phyloP scores from a whole-genome alignment of 2,329 filamentous ascomycete species.

The Penicillium sp. region DNA sequence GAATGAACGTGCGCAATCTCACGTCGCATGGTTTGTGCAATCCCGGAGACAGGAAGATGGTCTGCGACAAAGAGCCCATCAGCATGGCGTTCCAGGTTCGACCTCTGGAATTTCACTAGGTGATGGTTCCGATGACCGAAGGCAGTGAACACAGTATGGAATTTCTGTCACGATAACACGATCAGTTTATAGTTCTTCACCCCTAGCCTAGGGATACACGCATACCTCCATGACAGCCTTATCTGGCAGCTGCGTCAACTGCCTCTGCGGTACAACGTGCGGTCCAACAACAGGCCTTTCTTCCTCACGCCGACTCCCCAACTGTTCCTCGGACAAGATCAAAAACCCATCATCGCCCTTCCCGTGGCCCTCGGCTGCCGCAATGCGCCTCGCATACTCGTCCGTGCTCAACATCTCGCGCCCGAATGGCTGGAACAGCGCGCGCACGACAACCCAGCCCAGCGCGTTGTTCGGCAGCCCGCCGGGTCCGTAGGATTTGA shows the following conservation, averaged over 20 bases:
- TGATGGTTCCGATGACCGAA: conserved; percentile 28
- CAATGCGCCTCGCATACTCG: conserved; percentile 25
- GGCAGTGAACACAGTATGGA: conserved; percentile 20
- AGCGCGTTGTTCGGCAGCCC: conserved; percentile 36
- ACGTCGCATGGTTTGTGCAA: conserved; percentile 48
- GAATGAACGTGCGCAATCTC: conserved; percentile 80
- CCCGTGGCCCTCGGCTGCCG: conserved; percentile 23
- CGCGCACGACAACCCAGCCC: conserved; percentile 33
- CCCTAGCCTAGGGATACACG: background rate
- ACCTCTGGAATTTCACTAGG: conserved; percentile 26
- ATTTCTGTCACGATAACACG: conserved; percentile 19
- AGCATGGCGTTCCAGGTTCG: conserved; percentile 25
- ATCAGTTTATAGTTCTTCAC: background rate
- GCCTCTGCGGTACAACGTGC: conserved; percentile 32
- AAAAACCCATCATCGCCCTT: conserved; percentile 19
- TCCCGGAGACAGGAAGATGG: conserved; percentile 16
- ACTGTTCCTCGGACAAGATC: conserved; percentile 15
- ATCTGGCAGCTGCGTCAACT: conserved; percentile 26
- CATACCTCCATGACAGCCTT: conserved; percentile 26
- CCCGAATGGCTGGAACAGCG: conserved; percentile 25
- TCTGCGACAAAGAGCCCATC: conserved; percentile 29
- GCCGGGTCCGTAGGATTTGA: conserved; percentile 36
- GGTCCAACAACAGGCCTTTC: conserved; percentile 25
- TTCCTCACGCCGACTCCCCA: conserved; percentile 13
- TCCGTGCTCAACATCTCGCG: conserved; percentile 31